These are phyloP conservation scores for Auricularia sp. DNA, from an alignment of 768 basidiomycete genomes.

Conservation along the genomic window DNA sequence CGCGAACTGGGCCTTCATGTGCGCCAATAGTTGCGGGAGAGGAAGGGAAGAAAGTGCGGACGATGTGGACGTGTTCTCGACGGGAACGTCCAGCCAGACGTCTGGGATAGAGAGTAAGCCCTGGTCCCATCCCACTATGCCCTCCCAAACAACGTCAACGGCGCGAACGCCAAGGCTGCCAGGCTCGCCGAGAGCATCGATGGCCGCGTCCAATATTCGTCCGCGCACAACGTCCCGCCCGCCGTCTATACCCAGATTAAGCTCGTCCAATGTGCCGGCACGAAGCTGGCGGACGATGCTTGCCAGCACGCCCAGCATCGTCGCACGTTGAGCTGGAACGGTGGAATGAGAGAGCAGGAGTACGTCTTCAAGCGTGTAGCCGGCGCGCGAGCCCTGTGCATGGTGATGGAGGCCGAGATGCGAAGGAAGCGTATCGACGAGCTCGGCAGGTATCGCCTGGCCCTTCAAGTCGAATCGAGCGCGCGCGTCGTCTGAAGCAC, in stretches of 20 bases:
- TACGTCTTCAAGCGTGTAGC: constrained; percentile 82
- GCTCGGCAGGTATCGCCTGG: constrained; percentile 44
- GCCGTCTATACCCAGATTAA: constrained; percentile 21
- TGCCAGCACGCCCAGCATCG: constrained; percentile 66
- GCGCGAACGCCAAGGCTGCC: constrained; percentile 60
- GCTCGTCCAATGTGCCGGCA: constrained; percentile 19
- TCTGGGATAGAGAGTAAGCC: constrained; percentile 26
- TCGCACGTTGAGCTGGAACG: constrained; percentile 72
- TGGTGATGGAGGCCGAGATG: constrained; percentile 90
- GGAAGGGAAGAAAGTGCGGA: constrained; percentile 27
- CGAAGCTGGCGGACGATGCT: constrained; percentile 36
- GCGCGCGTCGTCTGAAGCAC: constrained; percentile 10
- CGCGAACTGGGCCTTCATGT: constrained; percentile 31
- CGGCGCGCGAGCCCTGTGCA: constrained; percentile 67
- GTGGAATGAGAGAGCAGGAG: constrained; percentile 72
- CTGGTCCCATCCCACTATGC: constrained; percentile 55
- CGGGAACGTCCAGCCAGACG: constrained; percentile 33
- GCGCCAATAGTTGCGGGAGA: constrained; percentile 40
- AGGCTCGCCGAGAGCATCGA: constrained; percentile 54
- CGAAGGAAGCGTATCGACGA: constrained; percentile 56
- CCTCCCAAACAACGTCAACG: constrained; percentile 66
- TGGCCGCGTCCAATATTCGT: constrained; percentile 54
- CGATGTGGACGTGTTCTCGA: background rate
- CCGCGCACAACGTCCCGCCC: constrained; percentile 39
- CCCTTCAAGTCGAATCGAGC: constrained; percentile 65